phyloP scores from a whole-genome alignment of 78 protist species.

The Dictyostelium brefeldianum region DNA sequence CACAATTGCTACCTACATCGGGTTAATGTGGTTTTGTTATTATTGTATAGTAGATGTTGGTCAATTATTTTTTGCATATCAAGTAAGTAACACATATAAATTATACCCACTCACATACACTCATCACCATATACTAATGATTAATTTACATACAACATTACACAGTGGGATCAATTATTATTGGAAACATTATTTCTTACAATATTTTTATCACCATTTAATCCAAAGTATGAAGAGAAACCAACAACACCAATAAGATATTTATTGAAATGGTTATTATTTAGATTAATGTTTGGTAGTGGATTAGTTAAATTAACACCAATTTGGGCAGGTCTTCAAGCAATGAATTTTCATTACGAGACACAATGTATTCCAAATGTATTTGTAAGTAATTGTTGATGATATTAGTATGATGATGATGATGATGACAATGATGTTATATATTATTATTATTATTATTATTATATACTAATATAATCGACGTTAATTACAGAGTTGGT shows the following conservation, averaged over 20 bases:
- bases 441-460: background rate
- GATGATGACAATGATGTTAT: no score
- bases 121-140: background rate
- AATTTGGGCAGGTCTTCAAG: conserved; percentile 84
- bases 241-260: conserved; percentile 66
- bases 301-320: conserved; percentile 83
- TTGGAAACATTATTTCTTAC: conserved; percentile 57
- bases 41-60: conserved; percentile 79
- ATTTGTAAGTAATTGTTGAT: conserved; percentile 24
- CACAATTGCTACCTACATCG: conserved; percentile 38
- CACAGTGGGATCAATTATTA: conserved; percentile 68
- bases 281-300: conserved; percentile 81
- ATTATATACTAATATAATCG: background rate
- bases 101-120: no score
- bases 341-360: conserved; percentile 84
- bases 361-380: conserved; percentile 87
- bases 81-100: conserved; percentile 20
- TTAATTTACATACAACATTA: no score
- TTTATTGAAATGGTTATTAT: conserved; percentile 50
- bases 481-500: conserved; percentile 52
- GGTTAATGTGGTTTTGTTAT: conserved; percentile 76
- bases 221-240: conserved; percentile 53
- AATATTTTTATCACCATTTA: conserved; percentile 66
- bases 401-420: background rate
- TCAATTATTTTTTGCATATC: conserved; percentile 57